Evolutionary conservation across 805 yeast species (phyloP), one percentile per base, ranked within the genome.

Genomic region (Candida parachauliodes): DNA sequence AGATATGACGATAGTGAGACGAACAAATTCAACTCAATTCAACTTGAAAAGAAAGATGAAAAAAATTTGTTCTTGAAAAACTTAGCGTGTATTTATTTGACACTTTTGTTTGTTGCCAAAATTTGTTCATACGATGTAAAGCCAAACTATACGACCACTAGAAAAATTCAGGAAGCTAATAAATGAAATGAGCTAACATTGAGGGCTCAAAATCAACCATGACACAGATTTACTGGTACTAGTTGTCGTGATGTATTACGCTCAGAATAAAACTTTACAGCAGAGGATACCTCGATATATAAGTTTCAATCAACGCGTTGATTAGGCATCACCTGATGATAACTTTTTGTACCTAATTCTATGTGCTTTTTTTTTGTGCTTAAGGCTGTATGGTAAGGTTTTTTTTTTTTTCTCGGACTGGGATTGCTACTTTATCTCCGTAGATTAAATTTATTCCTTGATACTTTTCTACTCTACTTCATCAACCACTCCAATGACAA

Each of bases 361-460:
- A 5, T 27, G 10, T 24, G 5, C 27, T 9, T 24, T 24, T 9
- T 24, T 24, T 24, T 10, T 10, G 9, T 24, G n/a, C n/a, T n/a
- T n/a, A n/a, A n/a, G n/a, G n/a, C n/a, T n/a, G n/a, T n/a, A n/a
- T n/a, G n/a, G 19, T 11, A 21, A 21, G 24, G 8, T 27, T 27
- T 6, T 16, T 15, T 27, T 27, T 8, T 29, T 19, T 11, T 8
- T 29, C 15, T 29, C 24, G 32, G 32, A 18, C 16, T 29, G 16
- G 23, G 22, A 29, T 27, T 27, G 30, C 30, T 27, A 27, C 30
- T 27, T 27, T 27, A 27, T 27, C 30, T 27, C 30, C 30, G 30
- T n/a, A 26, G 8, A 10, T 8, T 7, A n/a, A n/a, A 8, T 26
- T 26, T 26, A 6, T 26, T 11, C 8, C 4, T 28, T n/a, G 9